phyloP scores from a whole-genome alignment of 371 early-diverging fungal species.

The Smittium culicis region DNA sequence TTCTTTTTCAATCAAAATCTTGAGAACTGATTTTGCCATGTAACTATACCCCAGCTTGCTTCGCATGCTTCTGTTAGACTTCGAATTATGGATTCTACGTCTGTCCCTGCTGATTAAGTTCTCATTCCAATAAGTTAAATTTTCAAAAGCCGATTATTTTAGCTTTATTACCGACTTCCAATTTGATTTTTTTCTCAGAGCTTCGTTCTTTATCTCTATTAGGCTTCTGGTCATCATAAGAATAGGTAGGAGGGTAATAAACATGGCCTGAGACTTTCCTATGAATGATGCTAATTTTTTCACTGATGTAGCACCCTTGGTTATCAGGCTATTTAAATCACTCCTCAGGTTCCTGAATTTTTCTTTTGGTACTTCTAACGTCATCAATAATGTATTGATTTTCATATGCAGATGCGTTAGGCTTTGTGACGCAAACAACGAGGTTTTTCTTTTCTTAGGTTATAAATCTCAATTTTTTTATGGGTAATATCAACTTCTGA shows the following conservation, averaged over 20 bases:
- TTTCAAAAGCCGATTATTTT: neutral
- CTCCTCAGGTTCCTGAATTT: neutral
- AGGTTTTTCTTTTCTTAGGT: slow-evolving; percentile 20
- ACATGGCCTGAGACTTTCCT: slow-evolving; percentile 8
- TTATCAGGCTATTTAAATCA: neutral
- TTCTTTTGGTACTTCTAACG: neutral
- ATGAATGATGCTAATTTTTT: slow-evolving; percentile 13
- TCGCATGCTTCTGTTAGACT: neutral
- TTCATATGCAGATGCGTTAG: slow-evolving; percentile 27
- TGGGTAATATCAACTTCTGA: slow-evolving; percentile 15
- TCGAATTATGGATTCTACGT: neutral
- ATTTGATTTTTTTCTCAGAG: neutral
- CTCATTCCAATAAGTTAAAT: neutral
- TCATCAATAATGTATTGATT: slow-evolving; percentile 21
- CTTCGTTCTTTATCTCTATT: neutral
- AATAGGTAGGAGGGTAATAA: neutral
- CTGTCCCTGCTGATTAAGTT: neutral
- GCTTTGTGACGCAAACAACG: slow-evolving; percentile 23
- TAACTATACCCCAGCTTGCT: neutral
- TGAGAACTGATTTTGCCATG: neutral
- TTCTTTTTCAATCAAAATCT: neutral
- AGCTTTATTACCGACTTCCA: slow-evolving; percentile 1
- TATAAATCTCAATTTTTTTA: slow-evolving; percentile 21
- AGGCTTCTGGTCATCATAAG: neutral
- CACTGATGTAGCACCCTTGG: neutral